phyloP scores from a whole-genome alignment of 2,329 filamentous ascomycete species.

The Calonectria pauciramosa region DNA sequence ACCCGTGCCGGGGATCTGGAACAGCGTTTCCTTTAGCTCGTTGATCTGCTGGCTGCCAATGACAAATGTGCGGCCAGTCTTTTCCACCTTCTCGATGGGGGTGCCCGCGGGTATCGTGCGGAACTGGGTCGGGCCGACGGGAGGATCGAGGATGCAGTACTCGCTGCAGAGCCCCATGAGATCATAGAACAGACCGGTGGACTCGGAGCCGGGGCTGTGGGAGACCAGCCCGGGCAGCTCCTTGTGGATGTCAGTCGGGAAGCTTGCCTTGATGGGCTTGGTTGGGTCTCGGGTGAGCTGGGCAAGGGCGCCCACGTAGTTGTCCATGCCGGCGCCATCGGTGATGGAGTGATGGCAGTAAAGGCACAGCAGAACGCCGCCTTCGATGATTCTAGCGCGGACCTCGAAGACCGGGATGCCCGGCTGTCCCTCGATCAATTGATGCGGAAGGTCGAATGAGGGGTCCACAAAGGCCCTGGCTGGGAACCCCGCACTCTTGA shows the following conservation, averaged over 20 bases:
- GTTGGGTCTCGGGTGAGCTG: neutral
- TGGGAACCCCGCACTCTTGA: neutral
- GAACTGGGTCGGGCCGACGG: neutral
- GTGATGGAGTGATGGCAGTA: constrained; percentile 13
- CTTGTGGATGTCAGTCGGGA: neutral
- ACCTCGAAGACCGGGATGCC: constrained; percentile 11
- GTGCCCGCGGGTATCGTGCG: neutral
- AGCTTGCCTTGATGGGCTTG: neutral
- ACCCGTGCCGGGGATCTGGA: neutral
- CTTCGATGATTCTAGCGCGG: neutral
- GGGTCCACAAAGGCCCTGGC: constrained; percentile 1
- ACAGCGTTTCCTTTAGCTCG: neutral
- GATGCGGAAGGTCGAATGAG: constrained; percentile 6
- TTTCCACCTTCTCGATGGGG: neutral
- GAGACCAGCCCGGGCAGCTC: neutral
- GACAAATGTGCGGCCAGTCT: neutral
- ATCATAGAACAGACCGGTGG: neutral
- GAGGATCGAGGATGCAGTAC: neutral
- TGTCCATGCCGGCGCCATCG: constrained; percentile 2
- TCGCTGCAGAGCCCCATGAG: neutral
- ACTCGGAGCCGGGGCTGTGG: neutral
- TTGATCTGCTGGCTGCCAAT: neutral
- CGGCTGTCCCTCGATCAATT: neutral
- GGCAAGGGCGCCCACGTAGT: neutral
- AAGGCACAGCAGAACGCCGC: neutral